These are phyloP conservation scores for Apiotrichum veenhuisii DNA, from an alignment of 1,284 basidiomycete species.

Conservation along the genomic window DNA sequence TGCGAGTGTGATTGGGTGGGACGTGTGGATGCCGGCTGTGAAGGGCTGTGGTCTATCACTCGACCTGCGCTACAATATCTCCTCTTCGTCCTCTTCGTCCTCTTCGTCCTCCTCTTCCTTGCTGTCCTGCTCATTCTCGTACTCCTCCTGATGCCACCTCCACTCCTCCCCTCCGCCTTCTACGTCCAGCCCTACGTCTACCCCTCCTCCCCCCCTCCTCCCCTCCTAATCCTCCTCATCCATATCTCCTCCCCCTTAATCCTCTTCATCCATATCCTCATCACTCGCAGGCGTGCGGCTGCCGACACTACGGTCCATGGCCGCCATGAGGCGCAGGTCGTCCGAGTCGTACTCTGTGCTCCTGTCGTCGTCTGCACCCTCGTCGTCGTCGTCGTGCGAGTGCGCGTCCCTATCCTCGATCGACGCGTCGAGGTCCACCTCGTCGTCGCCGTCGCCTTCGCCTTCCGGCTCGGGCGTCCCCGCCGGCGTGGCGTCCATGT, in stretches of 20 bases:
- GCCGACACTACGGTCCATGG: constrained; percentile 17
- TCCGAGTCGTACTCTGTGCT: constrained; percentile 20
- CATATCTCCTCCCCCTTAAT: constrained; percentile 19
- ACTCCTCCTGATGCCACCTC: no score
- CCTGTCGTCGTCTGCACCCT: constrained; percentile 19
- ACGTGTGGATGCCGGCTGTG: no score
- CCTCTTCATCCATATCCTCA: constrained; percentile 14
- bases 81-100: no score
- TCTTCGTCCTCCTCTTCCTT: constrained; percentile 10
- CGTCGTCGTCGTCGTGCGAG: constrained; percentile 19
- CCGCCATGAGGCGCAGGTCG: constrained; percentile 17
- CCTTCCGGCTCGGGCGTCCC: not conserved
- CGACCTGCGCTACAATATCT: no score
- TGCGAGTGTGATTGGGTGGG: no score
- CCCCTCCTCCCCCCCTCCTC: not conserved
- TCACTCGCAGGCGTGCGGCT: constrained; percentile 3
- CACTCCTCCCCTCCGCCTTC: no score
- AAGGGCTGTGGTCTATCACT: not conserved
- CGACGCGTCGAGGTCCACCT: constrained; percentile 16
- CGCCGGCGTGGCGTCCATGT: not conserved
- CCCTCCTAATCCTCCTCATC: no score
- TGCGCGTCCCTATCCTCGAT: constrained; percentile 19
- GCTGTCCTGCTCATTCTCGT: no score
- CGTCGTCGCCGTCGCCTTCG: constrained; percentile 3
- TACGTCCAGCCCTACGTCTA: not conserved